Conservation (phyloP, 495 filamentous ascomycete species). For the Trichoderma gamsii region DNA sequence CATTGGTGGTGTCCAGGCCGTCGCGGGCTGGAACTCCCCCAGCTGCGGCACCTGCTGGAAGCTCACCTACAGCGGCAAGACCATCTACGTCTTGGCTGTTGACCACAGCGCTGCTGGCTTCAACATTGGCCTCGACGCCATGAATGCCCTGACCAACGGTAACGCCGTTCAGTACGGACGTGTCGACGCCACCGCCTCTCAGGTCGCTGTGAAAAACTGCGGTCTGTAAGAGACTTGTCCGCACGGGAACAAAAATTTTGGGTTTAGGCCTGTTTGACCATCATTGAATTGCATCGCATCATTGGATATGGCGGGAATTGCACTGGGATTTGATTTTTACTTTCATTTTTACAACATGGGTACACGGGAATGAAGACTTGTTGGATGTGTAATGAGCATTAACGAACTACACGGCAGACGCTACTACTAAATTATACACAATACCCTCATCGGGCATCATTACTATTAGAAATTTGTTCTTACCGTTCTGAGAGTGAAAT, state of each 20-base stretch:
- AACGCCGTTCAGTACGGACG: conserved; percentile 51
- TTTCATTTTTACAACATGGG: not conserved
- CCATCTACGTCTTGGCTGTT: conserved; percentile 60
- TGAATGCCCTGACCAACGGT: conserved; percentile 60
- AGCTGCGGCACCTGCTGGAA: conserved; percentile 66
- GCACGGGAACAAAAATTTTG: not conserved
- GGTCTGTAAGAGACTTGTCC: not conserved
- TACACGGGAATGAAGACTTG: not conserved
- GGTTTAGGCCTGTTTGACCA: not conserved
- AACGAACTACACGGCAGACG: conserved; percentile 3
- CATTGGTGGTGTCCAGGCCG: conserved; percentile 57
- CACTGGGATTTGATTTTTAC: not conserved
- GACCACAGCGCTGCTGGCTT: conserved; percentile 56
- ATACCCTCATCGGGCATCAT: not conserved
- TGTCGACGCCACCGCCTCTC: conserved; percentile 44
- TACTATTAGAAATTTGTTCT: not conserved
- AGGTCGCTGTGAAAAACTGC: conserved; percentile 31
- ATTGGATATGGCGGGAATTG: not conserved
- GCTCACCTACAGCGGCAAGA: conserved; percentile 52
- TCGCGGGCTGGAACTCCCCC: conserved; percentile 53
- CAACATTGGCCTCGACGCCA: conserved; percentile 58
- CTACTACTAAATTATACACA: not conserved
- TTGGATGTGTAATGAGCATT: not conserved
- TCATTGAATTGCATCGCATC: conserved; percentile 5
- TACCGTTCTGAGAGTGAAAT: not conserved